phyloP scores from a whole-genome alignment of 225 moss, liverwort and hornwort genomes.

The Pseudoscleropodium purum region DNA sequence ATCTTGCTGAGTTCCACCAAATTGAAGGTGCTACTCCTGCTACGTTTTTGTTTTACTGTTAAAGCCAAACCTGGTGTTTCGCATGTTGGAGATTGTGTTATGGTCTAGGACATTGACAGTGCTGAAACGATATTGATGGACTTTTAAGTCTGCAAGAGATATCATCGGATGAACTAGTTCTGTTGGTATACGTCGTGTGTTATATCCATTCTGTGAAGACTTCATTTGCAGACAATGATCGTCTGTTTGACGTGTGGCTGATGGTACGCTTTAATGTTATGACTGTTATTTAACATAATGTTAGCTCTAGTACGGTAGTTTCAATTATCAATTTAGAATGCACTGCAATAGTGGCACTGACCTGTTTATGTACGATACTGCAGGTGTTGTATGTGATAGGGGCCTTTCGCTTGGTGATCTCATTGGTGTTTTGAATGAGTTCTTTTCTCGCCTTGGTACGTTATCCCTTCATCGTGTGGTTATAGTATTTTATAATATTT shows the following conservation, averaged over 20 bases:
- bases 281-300: neutral
- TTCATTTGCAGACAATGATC: neutral
- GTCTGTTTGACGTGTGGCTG: neutral
- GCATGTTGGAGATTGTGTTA: neutral
- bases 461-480: neutral
- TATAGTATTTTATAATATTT: neutral
- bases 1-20: conserved; percentile 94
- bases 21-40: conserved; percentile 49
- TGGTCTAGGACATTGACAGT: neutral
- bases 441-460: conserved; percentile 76
- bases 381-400: conserved; percentile 82
- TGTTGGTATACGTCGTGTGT: neutral
- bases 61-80: neutral
- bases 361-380: neutral
- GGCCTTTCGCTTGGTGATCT: conserved; percentile 81
- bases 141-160: neutral
- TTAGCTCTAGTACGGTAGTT: neutral
- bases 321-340: neutral
- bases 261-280: neutral
- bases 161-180: neutral
- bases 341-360: neutral
- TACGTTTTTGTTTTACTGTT: neutral
- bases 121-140: neutral
- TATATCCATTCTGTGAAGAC: neutral
- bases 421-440: conserved; percentile 77